Base-by-base conservation (phyloP, 2,329 filamentous ascomycete genomes). In the Uncinocarpus reesii region DNA sequence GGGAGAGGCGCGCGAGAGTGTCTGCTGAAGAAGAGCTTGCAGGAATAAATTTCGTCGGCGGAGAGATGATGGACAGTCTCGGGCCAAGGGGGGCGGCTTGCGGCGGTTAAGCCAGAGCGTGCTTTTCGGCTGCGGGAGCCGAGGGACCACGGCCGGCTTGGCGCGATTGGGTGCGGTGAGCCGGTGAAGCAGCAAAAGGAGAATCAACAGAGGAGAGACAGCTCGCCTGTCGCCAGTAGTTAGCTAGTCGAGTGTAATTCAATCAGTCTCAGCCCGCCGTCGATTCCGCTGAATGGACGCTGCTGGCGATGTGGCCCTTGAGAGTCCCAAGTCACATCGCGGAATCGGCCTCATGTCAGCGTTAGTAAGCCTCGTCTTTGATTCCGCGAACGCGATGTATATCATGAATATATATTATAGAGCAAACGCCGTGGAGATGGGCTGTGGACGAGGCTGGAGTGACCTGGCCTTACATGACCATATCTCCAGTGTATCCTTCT, bases 11-110 rank as follows among this genome's bases (percentile, higher is more conserved):
- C 3, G 13, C 6, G 23, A 28, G 31, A 20, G 8, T 10, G 16
- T 5, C 11, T 34, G 21, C 21, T 15, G 10, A 16, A 31, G 24
- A 31, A 38, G 32, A 24, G 26, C 26, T 28, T 28, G 11, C 6
- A 38, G 18, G 21, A 23, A 43, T 20, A 43, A 34, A 23, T 34
- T 43, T 13, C 16, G 4, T 11, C 6, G 36, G 11, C 11, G 36
- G 18, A 5, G 36, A 24, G 11, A 40, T 13, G 24, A 38, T n/a
- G 24, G 16, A 4, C 32, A 6, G 26, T 41, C 38, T 47, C 45
- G 45, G 45, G 35, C n/a, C 45, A 47, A 32, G 26, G 45, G n/a
- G 42, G 16, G 45, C 45, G 45, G 45, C 26, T 47, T 35, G 45
- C 45, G 34, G 45, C 45, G 45, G 45, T 29, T 28, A 41, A 41